Percentiles rank a stretch among this genome's conserved stretches.
Evolutionary conservation across 371 early-diverging fungal genomes (phyloP).

Genomic region (Mycotypha africana): DNA sequence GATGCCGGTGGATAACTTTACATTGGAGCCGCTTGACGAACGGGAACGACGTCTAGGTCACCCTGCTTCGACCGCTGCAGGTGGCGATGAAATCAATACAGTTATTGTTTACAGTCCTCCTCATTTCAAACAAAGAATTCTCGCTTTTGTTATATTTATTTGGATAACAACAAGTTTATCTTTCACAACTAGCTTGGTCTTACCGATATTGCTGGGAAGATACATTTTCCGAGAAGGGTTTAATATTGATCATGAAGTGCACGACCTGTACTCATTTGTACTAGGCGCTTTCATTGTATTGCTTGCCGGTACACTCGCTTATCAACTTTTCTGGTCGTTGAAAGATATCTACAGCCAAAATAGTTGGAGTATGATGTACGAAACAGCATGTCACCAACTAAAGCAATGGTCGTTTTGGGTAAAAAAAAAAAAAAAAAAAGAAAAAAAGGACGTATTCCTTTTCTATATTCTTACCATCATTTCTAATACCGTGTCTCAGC

Average conservation of each 20-base stretch:
- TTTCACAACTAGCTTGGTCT: constrained; percentile 26
- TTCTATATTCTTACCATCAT: too few species aligned
- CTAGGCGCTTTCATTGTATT: constrained; percentile 18
- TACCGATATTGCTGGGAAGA: constrained; percentile 47
- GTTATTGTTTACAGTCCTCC: constrained; percentile 66
- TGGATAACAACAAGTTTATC: constrained; percentile 45
- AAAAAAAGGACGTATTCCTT: too few species aligned
- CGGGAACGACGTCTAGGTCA: constrained; percentile 54
- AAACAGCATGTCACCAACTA: too few species aligned
- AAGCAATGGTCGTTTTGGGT: constrained; percentile 4
- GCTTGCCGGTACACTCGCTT: background rate
- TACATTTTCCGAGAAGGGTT: constrained; percentile 24
- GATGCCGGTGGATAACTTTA: constrained; percentile 7
- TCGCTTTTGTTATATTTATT: constrained; percentile 45
- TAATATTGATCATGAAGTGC: constrained; percentile 21
- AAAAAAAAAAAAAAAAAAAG: background rate
- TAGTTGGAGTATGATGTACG: background rate
- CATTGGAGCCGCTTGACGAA: constrained; percentile 10
- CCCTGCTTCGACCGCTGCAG: constrained; percentile 36
- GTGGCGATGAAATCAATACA: constrained; percentile 37
- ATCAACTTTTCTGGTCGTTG: background rate
- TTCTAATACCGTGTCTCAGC: too few species aligned
- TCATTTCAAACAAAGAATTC: constrained; percentile 45
- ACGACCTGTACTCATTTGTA: constrained; percentile 52
- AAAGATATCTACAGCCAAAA: constrained; percentile 2